Percentiles rank a stretch among this genome's conserved stretches.
Evolutionary conservation across 768 basidiomycete genomes (phyloP).

Genomic region (Podaxis mareebaensis): DNA sequence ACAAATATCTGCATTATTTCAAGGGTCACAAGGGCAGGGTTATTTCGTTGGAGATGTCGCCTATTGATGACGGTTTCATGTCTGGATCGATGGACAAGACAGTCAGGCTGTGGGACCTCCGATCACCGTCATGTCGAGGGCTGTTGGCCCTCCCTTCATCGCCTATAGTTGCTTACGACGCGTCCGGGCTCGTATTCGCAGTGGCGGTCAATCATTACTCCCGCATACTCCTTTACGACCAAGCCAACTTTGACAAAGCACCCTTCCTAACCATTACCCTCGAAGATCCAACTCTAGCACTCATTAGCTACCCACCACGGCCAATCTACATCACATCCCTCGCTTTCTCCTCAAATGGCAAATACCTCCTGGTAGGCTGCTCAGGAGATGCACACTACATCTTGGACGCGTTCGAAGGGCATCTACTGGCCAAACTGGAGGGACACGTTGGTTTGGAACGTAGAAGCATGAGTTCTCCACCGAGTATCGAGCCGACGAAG

Average conservation of each 20-base stretch:
- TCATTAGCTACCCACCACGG: slow-evolving; percentile 83
- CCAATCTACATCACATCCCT: slow-evolving; percentile 90
- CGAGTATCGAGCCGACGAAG: slow-evolving; percentile 65
- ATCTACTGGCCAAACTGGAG: slow-evolving; percentile 80
- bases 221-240: slow-evolving; percentile 84
- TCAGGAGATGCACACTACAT: slow-evolving; percentile 93
- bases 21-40: slow-evolving; percentile 91
- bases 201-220: slow-evolving; percentile 82
- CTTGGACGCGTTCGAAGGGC: slow-evolving; percentile 87
- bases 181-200: slow-evolving; percentile 81
- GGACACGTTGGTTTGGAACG: slow-evolving; percentile 85
- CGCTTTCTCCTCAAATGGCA: slow-evolving; percentile 87
- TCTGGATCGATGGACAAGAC: slow-evolving; percentile 93
- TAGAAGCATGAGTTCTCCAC: slow-evolving; percentile 48
- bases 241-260: slow-evolving; percentile 84
- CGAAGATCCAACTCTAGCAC: slow-evolving; percentile 74
- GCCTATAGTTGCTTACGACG: slow-evolving; percentile 84
- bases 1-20: slow-evolving; percentile 95
- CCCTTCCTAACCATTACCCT: slow-evolving; percentile 86
- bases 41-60: slow-evolving; percentile 87
- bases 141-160: slow-evolving; percentile 71
- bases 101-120: slow-evolving; percentile 94
- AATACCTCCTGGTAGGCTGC: slow-evolving; percentile 89
- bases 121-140: slow-evolving; percentile 76
- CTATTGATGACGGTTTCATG: slow-evolving; percentile 94